Conservation (phyloP, 2,329 filamentous ascomycete species). For the Aureobasidium sp. region DNA sequence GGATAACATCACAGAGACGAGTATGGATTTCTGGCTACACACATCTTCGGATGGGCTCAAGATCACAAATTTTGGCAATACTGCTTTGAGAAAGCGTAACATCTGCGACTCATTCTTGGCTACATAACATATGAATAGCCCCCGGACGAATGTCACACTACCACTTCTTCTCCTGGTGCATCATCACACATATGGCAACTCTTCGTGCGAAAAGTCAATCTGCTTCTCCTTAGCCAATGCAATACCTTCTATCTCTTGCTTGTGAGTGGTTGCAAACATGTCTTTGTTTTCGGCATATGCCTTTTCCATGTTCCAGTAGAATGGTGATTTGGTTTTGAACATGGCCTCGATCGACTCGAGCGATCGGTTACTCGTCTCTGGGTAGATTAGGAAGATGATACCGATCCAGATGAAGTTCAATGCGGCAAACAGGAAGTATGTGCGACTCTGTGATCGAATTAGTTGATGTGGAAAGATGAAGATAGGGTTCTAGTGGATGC, state of each 20-base stretch:
- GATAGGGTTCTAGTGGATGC: constrained; percentile 74
- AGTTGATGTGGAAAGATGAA: too few species aligned
- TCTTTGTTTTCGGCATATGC: constrained; percentile 35
- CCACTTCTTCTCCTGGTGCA: neutral
- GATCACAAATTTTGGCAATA: too few species aligned
- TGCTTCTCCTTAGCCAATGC: constrained; percentile 5
- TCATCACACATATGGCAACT: neutral
- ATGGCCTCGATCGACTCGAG: constrained; percentile 67
- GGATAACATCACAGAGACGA: too few species aligned
- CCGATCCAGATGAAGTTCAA: constrained; percentile 72
- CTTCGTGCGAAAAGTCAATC: neutral
- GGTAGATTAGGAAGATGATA: constrained; percentile 78
- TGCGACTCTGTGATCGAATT: too few species aligned
- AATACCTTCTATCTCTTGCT: neutral
- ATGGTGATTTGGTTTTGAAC: constrained; percentile 72
- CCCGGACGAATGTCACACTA: too few species aligned
- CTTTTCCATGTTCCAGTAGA: constrained; percentile 76
- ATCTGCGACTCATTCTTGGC: too few species aligned
- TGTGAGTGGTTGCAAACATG: neutral
- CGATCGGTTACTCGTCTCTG: constrained; percentile 64
- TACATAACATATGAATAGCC: too few species aligned
- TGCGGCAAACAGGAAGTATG: too few species aligned
- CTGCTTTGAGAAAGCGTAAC: too few species aligned
- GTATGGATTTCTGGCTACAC: too few species aligned
- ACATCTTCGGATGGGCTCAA: too few species aligned